A percentile compares a stretch with the other conserved stretches of the same genome.
These are phyloP conservation scores for Wickerhamomyces silvicola DNA, from an alignment of 805 yeast species.

Conservation along the genomic window DNA sequence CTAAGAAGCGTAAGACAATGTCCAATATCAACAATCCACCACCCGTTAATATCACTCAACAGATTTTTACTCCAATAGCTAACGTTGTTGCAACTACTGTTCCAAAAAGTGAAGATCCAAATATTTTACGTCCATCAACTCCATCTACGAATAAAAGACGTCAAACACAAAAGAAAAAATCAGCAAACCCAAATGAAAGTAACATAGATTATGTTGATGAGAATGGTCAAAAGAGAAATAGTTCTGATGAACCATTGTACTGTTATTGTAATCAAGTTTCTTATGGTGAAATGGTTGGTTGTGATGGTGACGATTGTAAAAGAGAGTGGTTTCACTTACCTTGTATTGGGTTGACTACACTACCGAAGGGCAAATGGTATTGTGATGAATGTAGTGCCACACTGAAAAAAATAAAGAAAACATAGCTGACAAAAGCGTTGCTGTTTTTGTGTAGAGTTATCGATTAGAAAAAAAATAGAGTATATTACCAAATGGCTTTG, in stretches of 20 bases:
- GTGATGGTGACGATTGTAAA: constrained; percentile 90
- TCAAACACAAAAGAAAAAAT: constrained; percentile 8
- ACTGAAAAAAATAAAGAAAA: constrained; percentile 32
- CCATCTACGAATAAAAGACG: constrained; percentile 10
- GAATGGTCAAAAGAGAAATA: constrained; percentile 12
- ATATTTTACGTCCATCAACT: constrained; percentile 7
- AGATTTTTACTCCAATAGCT: constrained; percentile 2
- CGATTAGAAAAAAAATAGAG: no score
- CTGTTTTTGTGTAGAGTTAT: no score
- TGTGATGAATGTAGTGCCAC: constrained; percentile 54
- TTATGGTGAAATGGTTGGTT: constrained; percentile 98
- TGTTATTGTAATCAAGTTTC: constrained; percentile 97
- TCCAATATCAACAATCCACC: constrained; percentile 5
- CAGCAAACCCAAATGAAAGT: constrained; percentile 12
- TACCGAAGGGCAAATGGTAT: constrained; percentile 84
- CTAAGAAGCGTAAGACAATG: constrained; percentile 21
- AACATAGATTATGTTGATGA: constrained; percentile 8
- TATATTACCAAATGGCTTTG: no score
- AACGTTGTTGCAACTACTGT: constrained; percentile 5
- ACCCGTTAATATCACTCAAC: no score
- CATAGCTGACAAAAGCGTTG: constrained; percentile 1
- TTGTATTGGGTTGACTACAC: constrained; percentile 78
- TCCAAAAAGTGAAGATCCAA: constrained; percentile 6
- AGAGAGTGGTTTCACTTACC: constrained; percentile 96
- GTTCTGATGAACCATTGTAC: constrained; percentile 70